Evolutionary conservation across 2,329 filamentous ascomycete genomes (phyloP).

Genomic region (Aspergillus sp.): DNA sequence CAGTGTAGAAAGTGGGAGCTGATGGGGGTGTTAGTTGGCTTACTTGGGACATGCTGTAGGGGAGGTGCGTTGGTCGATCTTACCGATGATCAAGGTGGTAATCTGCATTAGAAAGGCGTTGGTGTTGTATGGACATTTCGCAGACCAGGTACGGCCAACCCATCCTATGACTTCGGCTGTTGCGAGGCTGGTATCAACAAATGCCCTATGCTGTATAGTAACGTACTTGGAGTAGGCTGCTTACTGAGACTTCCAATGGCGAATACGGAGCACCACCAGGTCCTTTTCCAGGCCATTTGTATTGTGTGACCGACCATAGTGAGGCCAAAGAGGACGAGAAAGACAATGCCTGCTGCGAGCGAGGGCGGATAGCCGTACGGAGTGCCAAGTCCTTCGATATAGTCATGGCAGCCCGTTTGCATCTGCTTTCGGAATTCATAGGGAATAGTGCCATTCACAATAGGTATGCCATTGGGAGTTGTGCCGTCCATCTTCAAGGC

Average conservation of each 20-base stretch:
- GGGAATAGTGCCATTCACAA: constrained; percentile 2
- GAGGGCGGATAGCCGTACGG: constrained; percentile 38
- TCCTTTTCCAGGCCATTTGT: constrained; percentile 37
- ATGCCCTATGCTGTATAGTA: background rate
- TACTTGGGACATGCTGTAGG: background rate
- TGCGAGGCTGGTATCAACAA: background rate
- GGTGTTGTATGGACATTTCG: constrained; percentile 50
- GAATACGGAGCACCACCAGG: constrained; percentile 42
- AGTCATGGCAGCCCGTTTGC: constrained; percentile 25
- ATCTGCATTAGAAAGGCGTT: constrained; percentile 54
- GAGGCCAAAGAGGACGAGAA: constrained; percentile 34
- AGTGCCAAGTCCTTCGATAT: constrained; percentile 24
- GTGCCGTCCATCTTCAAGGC: constrained; percentile 7
- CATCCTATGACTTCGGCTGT: constrained; percentile 49
- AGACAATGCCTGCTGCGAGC: constrained; percentile 35
- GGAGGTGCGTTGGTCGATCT: background rate
- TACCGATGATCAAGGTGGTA: constrained; percentile 42
- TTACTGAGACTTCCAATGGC: constrained; percentile 37
- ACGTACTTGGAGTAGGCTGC: constrained; percentile 3
- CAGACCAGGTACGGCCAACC: constrained; percentile 51
- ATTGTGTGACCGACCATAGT: constrained; percentile 36
- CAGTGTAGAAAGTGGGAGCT: constrained; percentile 54
- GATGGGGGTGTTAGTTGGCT: background rate
- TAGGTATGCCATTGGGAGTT: background rate
- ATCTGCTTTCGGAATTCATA: constrained; percentile 15